These are phyloP conservation scores for Tolypocladium endophyticum DNA, from an alignment of 2,329 filamentous ascomycete genomes.

Conservation along the genomic window DNA sequence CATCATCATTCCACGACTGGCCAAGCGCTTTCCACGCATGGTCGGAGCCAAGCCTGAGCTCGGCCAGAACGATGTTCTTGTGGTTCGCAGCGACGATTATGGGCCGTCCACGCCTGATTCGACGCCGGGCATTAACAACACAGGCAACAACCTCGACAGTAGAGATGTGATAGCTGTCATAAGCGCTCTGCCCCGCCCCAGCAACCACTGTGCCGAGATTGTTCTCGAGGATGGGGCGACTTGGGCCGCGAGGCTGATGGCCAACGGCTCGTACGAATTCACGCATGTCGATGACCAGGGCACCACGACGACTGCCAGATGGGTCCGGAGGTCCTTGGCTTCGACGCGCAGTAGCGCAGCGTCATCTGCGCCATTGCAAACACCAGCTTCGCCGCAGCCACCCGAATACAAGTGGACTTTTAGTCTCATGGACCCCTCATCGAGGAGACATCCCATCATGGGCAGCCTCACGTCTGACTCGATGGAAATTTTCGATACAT, in stretches of 20 bases:
- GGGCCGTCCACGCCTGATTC: slow-evolving; percentile 18
- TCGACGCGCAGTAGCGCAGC: slow-evolving; percentile 6
- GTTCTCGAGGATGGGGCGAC: slow-evolving; percentile 52
- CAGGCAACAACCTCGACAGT: slow-evolving; percentile 34
- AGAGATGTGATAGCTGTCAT: slow-evolving; percentile 57
- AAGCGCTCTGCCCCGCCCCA: slow-evolving; percentile 40
- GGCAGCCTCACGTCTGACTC: slow-evolving; percentile 53
- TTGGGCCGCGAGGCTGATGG: slow-evolving; percentile 43
- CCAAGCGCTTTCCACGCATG: slow-evolving; percentile 51
- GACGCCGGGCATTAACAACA: slow-evolving; percentile 24
- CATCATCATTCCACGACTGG: slow-evolving; percentile 46
- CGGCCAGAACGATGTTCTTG: slow-evolving; percentile 57
- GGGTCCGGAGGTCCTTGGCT: slow-evolving; percentile 44
- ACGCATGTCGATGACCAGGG: slow-evolving; percentile 47
- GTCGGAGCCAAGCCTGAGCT: slow-evolving; percentile 54
- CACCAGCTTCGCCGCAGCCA: slow-evolving; percentile 13
- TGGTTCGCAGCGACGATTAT: slow-evolving; percentile 63
- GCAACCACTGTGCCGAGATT: slow-evolving; percentile 51
- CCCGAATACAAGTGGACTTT: slow-evolving; percentile 58
- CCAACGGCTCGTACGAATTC: slow-evolving; percentile 57
- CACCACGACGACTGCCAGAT: slow-evolving; percentile 50
- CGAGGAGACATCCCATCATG: slow-evolving; percentile 63
- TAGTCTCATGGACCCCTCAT: slow-evolving; percentile 61
- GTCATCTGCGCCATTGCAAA: slow-evolving; percentile 8
- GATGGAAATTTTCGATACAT: slow-evolving; percentile 61